Conservation (phyloP, 2,329 filamentous ascomycete genomes). For the Clarireedia hainanense region DNA sequence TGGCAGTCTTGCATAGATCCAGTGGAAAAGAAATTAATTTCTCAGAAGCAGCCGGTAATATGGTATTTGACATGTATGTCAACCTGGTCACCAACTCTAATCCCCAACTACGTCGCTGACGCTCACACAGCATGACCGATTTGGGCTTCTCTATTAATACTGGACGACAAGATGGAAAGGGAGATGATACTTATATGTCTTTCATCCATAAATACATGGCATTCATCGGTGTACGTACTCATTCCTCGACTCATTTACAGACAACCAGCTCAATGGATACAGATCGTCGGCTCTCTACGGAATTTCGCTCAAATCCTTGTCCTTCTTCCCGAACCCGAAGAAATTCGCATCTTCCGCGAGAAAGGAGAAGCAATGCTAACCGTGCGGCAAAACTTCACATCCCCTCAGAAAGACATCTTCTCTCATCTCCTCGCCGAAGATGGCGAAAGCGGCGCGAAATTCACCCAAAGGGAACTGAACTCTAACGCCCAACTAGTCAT, state of each 20-base stretch:
- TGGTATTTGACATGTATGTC: constrained; percentile 15
- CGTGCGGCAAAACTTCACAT: constrained; percentile 10
- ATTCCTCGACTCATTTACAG: not conserved
- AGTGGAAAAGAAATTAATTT: constrained; percentile 8
- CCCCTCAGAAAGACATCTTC: constrained; percentile 13
- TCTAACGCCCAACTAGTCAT: constrained; percentile 14
- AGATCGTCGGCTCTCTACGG: constrained; percentile 10
- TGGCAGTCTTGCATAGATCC: constrained; percentile 1
- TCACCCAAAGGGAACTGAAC: constrained; percentile 12
- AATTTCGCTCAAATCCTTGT: constrained; percentile 10
- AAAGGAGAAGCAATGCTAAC: constrained; percentile 11
- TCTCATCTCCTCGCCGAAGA: constrained; percentile 10
- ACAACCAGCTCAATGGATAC: not conserved
- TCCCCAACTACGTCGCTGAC: no score
- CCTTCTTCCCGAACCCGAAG: constrained; percentile 9
- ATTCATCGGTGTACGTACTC: constrained; percentile 3
- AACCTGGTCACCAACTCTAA: not conserved
- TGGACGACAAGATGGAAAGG: constrained; percentile 13
- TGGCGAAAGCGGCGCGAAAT: constrained; percentile 3
- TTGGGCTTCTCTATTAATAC: constrained; percentile 14
- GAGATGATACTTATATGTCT: constrained; percentile 12
- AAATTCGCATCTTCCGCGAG: constrained; percentile 9
- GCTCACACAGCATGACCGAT: constrained; percentile 12
- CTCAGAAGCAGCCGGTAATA: constrained; percentile 7
- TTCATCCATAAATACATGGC: constrained; percentile 15